Evolutionary conservation across 805 yeast species (phyloP).

Genomic region (Metschnikowia picachoensis): DNA sequence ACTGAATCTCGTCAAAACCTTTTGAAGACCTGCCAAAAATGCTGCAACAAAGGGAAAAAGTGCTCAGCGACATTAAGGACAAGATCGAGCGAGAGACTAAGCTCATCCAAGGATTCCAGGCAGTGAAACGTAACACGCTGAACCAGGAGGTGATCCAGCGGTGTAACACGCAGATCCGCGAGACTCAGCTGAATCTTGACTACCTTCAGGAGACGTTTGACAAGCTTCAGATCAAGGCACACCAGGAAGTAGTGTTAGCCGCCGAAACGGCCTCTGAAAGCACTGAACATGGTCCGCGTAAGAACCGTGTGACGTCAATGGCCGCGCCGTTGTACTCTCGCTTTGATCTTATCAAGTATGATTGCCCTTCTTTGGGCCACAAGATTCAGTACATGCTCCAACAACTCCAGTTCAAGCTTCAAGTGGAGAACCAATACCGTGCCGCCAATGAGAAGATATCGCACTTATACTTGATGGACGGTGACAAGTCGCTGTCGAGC

Average conservation of each 20-base stretch:
- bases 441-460: slow-evolving; percentile 90
- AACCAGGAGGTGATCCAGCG: slow-evolving; percentile 83
- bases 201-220: slow-evolving; percentile 76
- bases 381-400: slow-evolving; percentile 94
- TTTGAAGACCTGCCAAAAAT: neutral
- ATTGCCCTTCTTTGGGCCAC: slow-evolving; percentile 92
- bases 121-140: slow-evolving; percentile 70
- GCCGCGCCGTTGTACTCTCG: slow-evolving; percentile 54
- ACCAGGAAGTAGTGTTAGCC: slow-evolving; percentile 7
- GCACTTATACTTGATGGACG: slow-evolving; percentile 82
- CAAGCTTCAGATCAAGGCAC: slow-evolving; percentile 46
- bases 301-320: slow-evolving; percentile 8
- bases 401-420: slow-evolving; percentile 87
- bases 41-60: slow-evolving; percentile 24
- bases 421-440: slow-evolving; percentile 89
- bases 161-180: slow-evolving; percentile 86
- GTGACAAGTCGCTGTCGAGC: slow-evolving; percentile 78
- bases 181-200: slow-evolving; percentile 86
- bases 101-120: slow-evolving; percentile 82
- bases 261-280: slow-evolving; percentile 1
- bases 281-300: neutral
- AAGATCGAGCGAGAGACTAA: slow-evolving; percentile 88
- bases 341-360: slow-evolving; percentile 82
- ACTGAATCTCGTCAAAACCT: too few species aligned
- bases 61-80: slow-evolving; percentile 63